A percentile compares a stretch with the other conserved stretches of the same genome.
These are phyloP conservation scores for Ettlia oleoabundans DNA, from an alignment of 139 green algal species.

Conservation along the genomic window DNA sequence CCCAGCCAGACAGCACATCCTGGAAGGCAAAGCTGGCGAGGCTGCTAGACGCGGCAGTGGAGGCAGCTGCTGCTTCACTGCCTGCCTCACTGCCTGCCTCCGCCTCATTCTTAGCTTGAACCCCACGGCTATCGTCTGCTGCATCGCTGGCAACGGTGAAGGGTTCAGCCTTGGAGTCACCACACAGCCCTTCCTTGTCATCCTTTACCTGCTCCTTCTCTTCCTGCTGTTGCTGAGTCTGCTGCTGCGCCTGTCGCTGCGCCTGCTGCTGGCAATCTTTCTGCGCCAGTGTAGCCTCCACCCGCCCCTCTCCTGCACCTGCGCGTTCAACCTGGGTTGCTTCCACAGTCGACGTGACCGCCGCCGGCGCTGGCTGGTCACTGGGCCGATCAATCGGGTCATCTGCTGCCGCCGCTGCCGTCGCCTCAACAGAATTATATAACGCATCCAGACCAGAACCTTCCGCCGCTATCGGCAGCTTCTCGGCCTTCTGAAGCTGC, in stretches of 20 bases:
- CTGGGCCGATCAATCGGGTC: too few relatives aligned
- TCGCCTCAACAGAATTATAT: neutral
- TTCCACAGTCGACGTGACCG: too few relatives aligned
- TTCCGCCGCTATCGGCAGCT: neutral
- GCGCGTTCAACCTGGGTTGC: too few relatives aligned
- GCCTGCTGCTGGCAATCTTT: neutral
- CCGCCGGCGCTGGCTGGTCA: too few relatives aligned
- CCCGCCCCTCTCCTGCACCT: too few relatives aligned
- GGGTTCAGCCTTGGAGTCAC: too few relatives aligned
- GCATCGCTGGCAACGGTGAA: too few relatives aligned
- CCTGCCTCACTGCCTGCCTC: neutral
- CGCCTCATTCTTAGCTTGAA: too few relatives aligned
- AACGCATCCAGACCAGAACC: neutral
- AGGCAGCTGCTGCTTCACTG: neutral
- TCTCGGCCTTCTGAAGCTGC: neutral
- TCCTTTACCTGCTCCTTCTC: neutral
- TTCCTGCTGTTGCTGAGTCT: constrained; percentile 19
- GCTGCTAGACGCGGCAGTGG: neutral
- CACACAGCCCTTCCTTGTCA: too few relatives aligned
- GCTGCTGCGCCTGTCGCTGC: neutral
- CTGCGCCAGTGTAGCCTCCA: neutral
- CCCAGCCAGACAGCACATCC: constrained; percentile 26
- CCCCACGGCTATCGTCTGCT: too few relatives aligned
- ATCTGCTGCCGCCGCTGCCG: too few relatives aligned
- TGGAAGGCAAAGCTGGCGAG: constrained; percentile 28